Evolutionary conservation across 352 stramenopile species (phyloP), one percentile per base, ranked within the genome.

Genomic region (Globisporangium radiosum): DNA sequence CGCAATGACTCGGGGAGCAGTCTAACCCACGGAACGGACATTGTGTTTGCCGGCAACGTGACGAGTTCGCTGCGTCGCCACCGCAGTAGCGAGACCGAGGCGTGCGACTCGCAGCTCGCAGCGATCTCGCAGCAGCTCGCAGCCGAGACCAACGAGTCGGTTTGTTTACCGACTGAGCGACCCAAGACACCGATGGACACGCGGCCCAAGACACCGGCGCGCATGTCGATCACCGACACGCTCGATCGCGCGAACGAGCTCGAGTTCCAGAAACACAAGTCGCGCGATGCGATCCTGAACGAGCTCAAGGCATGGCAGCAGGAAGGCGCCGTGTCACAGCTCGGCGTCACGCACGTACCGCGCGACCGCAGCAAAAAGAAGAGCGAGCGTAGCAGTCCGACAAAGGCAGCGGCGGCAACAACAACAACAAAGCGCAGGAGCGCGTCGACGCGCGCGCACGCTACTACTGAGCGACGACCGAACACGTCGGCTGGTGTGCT

Each of bases 31-130:
- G 88, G 88, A 43, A 90, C 82, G 1, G 77, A 90, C 52, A 88
- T 95, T 39, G 85, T 94, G 2, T 93, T 96, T 68, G 87, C 88
- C 2, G 88, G 88, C 47, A 95, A 94, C 63, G 78, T 94, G n/a
- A 92, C 85, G 2, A 92, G 83, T 19, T 78, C 87, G 3, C 60
- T 95, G 54, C 77, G 87, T 11, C 73, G 83, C 5, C 82, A 88
- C 55, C 71, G 84, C 39, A 85, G 84, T 39, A 85, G 72, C 49
- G 81, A 92, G 63, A 78, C 70, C 15, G 77, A 90, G 60, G 52
- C 63, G n/a, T 33, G 14, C 1, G 66, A 78, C 17, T 47, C 47
- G n/a, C 45, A 39, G 19, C 47, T 51, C 25, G 15, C 49, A 37
- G 45, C 42, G 5, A 38, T 55, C 2, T 19, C 51, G 7, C 39